Base-by-base conservation (phyloP, 176 grass and related monocot species). In the Triticum dicoccoides region DNA sequence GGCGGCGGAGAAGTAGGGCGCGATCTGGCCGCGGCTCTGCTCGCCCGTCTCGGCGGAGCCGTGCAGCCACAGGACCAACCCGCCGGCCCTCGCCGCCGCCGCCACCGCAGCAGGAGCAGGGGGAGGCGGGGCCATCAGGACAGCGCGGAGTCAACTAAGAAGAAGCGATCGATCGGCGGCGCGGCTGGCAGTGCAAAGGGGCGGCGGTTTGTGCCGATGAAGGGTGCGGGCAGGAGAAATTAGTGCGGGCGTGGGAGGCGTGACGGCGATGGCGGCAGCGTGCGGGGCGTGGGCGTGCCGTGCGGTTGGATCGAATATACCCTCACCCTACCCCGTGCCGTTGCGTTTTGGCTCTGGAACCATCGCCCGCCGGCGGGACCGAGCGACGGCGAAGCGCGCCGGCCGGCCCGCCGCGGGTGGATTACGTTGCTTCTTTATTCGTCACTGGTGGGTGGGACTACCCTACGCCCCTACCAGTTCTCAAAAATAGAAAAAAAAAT, bases 11-110 rank as follows among this genome's bases (percentile, higher is more conserved):
- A 95, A 90, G 80, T 86, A 88, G 34, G 75, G 86, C 75, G 35
- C 79, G 76, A 92, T 81, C 66, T 58, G 30, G 56, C 68, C 83
- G 88, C 87, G 78, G 80, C 74, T 82, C 13, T 68, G 83, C 9
- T 78, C 83, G 69, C 93, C 88, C 29, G 86, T 77, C 44, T 61
- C 70, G 70, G 76, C 44, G 58, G 87, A 86, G 34, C 90, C 93
- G 88, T 95, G 93, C 61, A 95, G 90, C 83, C 83, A 92, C 61
- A 92, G 76, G 37, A 95, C 15, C 70, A 84, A 77, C 52, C 88
- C 89, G 68, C 81, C 69, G 11, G 33, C 30, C 64, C 52, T 15
- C 15, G 14, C 8, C 15, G 35, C 77, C 1, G 56, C 11, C 4
- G 69, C 4, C 0, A 17, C 54, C 8, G 47, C 47, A 15, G 13